Conservation (phyloP, 768 basidiomycete species). For the Macrolepiota albuminosa region DNA sequence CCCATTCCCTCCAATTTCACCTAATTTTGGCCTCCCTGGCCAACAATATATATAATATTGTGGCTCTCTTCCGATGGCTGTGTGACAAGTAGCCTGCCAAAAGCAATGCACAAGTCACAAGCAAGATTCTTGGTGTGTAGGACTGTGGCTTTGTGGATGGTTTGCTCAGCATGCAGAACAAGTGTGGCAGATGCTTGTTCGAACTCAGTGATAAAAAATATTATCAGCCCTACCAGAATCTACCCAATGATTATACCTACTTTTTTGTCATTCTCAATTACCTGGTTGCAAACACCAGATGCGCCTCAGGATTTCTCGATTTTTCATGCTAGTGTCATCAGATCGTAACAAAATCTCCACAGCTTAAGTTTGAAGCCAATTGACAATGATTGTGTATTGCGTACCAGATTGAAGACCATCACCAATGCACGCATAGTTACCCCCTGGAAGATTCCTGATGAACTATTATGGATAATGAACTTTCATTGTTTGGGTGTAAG, state of each 20-base stretch:
- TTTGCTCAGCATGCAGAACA: slow-evolving; percentile 38
- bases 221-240: slow-evolving; percentile 31
- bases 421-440: neutral
- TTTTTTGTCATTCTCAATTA: too few relatives aligned
- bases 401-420: slow-evolving; percentile 6
- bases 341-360: slow-evolving; percentile 7
- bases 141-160: slow-evolving; percentile 49
- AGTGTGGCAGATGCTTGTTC: slow-evolving; percentile 25
- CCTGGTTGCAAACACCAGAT: too few relatives aligned
- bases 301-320: slow-evolving; percentile 9
- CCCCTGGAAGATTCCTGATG: slow-evolving; percentile 5
- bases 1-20: slow-evolving; percentile 15
- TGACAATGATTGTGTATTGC: slow-evolving; percentile 5
- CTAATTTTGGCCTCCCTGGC: slow-evolving; percentile 24
- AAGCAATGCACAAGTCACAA: slow-evolving; percentile 63
- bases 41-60: slow-evolving; percentile 43
- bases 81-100: slow-evolving; percentile 47
- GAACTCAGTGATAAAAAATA: slow-evolving; percentile 30
- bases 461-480: neutral
- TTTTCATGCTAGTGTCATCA: slow-evolving; percentile 7
- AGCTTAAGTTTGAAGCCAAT: neutral
- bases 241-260: too few relatives aligned
- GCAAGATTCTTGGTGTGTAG: slow-evolving; percentile 59
- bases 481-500: neutral
- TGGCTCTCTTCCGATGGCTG: slow-evolving; percentile 21